phyloP scores from a whole-genome alignment of 345 rosid species.

The Eucalyptus albens region DNA sequence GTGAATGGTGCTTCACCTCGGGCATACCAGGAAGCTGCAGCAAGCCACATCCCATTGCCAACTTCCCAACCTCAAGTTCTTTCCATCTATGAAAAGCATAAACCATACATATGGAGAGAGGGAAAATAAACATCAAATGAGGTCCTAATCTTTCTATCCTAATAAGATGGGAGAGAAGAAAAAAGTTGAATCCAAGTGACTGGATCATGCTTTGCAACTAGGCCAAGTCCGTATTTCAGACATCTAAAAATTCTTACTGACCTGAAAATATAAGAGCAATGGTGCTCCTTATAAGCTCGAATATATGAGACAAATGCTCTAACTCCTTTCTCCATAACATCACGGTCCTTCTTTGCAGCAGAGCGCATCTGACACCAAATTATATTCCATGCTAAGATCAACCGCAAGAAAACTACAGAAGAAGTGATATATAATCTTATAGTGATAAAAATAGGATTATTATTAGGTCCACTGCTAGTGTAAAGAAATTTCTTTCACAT shows the following conservation, averaged over 20 bases:
- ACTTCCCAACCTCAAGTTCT: constrained; percentile 78
- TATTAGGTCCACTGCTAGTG: not conserved
- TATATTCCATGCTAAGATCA: not conserved
- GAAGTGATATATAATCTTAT: not conserved
- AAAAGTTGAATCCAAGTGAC: not conserved
- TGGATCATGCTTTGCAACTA: not conserved
- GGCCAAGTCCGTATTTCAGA: not conserved
- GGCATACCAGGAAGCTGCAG: constrained; percentile 83
- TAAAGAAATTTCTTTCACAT: not conserved
- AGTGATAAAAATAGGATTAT: not conserved
- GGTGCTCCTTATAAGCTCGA: constrained; percentile 92
- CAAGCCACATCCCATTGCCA: constrained; percentile 92
- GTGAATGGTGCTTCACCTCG: constrained; percentile 75
- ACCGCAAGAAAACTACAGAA: not conserved
- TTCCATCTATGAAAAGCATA: constrained; percentile 44
- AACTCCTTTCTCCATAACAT: constrained; percentile 86
- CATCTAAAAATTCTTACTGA: constrained; percentile 26
- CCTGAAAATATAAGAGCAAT: constrained; percentile 81
- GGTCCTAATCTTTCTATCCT: not conserved
- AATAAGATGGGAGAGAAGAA: not conserved
- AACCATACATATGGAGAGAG: not conserved
- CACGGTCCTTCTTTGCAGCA: constrained; percentile 64
- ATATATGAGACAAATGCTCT: constrained; percentile 88
- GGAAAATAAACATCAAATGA: not conserved
- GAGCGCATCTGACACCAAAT: constrained; percentile 42